Percentiles rank a stretch among this genome's conserved stretches.
Conservation (phyloP, 306 rosid species). For the Calophaca sinica region DNA sequence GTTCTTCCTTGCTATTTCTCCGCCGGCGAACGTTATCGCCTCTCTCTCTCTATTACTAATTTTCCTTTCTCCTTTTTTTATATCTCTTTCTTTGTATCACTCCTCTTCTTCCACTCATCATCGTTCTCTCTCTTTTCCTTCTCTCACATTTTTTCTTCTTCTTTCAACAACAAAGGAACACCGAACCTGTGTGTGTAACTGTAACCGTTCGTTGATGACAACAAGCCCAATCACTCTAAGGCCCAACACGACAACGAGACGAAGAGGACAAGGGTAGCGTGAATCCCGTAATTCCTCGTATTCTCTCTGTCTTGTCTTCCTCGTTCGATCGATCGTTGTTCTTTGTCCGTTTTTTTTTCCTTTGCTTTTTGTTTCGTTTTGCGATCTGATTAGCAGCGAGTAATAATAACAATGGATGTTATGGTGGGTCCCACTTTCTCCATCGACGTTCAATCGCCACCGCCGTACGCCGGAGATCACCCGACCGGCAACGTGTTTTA, state of each 20-base stretch:
- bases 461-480: conserved; percentile 29
- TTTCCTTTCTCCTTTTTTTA: background rate
- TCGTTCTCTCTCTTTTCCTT: background rate
- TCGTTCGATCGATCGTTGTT: too few relatives aligned
- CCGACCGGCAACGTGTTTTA: background rate
- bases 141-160: too few relatives aligned
- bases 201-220: too few relatives aligned
- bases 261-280: background rate
- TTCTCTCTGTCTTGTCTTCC: background rate
- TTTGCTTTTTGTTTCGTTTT: background rate
- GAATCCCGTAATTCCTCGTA: conserved; percentile 3
- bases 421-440: conserved; percentile 60
- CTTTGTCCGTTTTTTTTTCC: background rate
- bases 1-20: conserved; percentile 34
- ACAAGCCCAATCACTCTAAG: background rate
- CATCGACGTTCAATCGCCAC: conserved; percentile 54
- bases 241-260: too few relatives aligned
- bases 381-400: background rate
- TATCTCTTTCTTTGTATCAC: background rate
- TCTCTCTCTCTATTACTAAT: background rate
- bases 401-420: conserved; percentile 55
- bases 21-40: conserved; percentile 38
- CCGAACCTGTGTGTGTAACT: background rate
- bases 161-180: background rate
- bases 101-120: too few relatives aligned